Conservation (phyloP, 208 protist genomes). For the Porcisia hertigi region DNA sequence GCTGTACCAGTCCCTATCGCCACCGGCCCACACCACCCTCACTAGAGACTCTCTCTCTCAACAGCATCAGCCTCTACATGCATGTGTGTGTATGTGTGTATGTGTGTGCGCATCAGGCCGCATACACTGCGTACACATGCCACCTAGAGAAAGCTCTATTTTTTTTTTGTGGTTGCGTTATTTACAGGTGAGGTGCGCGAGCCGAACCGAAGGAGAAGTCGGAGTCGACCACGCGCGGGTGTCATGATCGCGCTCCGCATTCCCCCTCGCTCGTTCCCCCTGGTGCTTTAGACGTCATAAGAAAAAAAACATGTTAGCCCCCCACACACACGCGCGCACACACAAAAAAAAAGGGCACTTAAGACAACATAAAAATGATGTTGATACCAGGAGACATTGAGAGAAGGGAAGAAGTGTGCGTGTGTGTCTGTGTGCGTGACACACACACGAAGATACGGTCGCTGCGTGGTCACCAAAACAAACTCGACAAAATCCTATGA, state of each 20-base stretch:
- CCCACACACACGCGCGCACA: neutral
- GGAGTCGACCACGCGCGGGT: neutral
- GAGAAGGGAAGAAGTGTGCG: neutral
- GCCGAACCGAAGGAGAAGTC: neutral
- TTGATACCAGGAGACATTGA: neutral
- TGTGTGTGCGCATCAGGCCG: neutral
- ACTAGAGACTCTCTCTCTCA: neutral
- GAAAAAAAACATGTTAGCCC: neutral
- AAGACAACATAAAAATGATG: too few species aligned
- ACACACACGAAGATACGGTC: constrained; percentile 17
- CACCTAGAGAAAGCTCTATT: neutral
- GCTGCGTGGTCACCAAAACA: neutral
- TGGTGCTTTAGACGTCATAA: neutral
- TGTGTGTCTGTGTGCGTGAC: neutral
- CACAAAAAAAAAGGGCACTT: constrained; percentile 4
- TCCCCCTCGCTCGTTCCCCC: too few species aligned
- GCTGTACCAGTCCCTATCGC: neutral
- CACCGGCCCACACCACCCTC: neutral
- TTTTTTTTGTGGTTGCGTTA: neutral
- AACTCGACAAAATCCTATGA: neutral
- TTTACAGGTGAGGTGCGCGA: neutral
- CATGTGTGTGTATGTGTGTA: neutral
- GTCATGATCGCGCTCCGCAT: constrained; percentile 5
- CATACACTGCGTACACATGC: neutral
- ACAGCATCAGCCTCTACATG: neutral